These are phyloP conservation scores for Camellia oleifera DNA, from an alignment of 179 eudicot species.

Conservation along the genomic window DNA sequence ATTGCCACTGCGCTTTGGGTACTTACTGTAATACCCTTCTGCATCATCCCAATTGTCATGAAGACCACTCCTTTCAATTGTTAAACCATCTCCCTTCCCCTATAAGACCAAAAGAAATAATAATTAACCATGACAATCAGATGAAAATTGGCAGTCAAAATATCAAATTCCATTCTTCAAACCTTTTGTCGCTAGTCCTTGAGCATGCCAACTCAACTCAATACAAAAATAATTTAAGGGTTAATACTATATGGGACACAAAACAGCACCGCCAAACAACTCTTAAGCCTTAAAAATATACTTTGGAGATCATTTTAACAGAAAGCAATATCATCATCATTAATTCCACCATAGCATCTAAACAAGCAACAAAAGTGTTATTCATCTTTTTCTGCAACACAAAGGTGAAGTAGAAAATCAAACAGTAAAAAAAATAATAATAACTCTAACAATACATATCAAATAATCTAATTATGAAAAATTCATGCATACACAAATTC, in stretches of 20 bases:
- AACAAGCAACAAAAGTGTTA: too few species aligned
- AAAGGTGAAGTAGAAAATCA: too few species aligned
- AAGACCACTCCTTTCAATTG: slow-evolving; percentile 75
- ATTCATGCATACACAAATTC: background rate
- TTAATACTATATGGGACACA: too few species aligned
- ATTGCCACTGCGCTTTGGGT: too few species aligned
- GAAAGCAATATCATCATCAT: too few species aligned
- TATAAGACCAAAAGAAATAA: slow-evolving; percentile 25
- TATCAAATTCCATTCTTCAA: background rate
- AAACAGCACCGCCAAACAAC: background rate
- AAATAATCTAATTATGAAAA: background rate
- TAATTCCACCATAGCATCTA: too few species aligned
- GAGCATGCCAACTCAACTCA: too few species aligned
- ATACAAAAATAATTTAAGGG: too few species aligned
- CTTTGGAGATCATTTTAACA: background rate
- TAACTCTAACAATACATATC: background rate
- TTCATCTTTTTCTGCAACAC: too few species aligned
- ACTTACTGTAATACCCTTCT: slow-evolving; percentile 95
- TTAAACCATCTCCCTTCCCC: slow-evolving; percentile 83
- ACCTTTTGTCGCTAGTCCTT: background rate
- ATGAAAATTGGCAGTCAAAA: background rate
- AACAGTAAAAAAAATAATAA: background rate
- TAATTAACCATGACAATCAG: background rate
- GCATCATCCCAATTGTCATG: slow-evolving; percentile 99
- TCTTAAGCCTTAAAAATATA: background rate